phyloP scores from a whole-genome alignment of 331 rosid genomes.

The Pyracantha coccinea region DNA sequence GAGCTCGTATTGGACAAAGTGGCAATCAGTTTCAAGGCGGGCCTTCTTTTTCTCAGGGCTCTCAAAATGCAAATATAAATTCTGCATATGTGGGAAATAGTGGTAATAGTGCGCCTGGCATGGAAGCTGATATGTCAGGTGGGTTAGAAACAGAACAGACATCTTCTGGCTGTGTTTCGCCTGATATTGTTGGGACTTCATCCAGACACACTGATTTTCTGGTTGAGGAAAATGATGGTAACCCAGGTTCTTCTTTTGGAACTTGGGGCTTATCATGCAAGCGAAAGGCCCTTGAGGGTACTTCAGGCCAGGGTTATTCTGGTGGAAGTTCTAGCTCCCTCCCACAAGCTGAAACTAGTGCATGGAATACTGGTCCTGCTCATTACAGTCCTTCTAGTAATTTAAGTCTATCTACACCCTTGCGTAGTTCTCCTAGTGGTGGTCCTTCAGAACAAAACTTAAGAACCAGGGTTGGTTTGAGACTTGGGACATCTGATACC shows the following conservation, averaged over 20 bases:
- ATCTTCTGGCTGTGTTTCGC: conserved; percentile 26
- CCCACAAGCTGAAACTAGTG: conserved; percentile 34
- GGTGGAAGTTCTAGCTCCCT: conserved; percentile 58
- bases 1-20: conserved; percentile 21
- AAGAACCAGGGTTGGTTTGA: conserved; percentile 30
- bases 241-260: conserved; percentile 40
- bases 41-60: conserved; percentile 46
- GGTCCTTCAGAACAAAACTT: conserved; percentile 37
- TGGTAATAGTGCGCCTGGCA: conserved; percentile 33
- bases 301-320: conserved; percentile 43
- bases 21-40: conserved; percentile 43
- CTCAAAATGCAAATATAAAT: conserved; percentile 34
- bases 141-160: conserved; percentile 35
- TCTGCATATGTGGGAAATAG: conserved; percentile 28
- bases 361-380: conserved; percentile 34
- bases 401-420: conserved; percentile 33
- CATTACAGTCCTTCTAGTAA: conserved; percentile 38
- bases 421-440: conserved; percentile 27
- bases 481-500: conserved; percentile 32
- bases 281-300: conserved; percentile 72
- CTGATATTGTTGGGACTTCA: conserved; percentile 37
- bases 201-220: conserved; percentile 43
- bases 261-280: conserved; percentile 76
- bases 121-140: conserved; percentile 30
- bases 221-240: conserved; percentile 34